Base-by-base conservation (phyloP, 2,329 filamentous ascomycete species). In the Diaporthe sp. region DNA sequence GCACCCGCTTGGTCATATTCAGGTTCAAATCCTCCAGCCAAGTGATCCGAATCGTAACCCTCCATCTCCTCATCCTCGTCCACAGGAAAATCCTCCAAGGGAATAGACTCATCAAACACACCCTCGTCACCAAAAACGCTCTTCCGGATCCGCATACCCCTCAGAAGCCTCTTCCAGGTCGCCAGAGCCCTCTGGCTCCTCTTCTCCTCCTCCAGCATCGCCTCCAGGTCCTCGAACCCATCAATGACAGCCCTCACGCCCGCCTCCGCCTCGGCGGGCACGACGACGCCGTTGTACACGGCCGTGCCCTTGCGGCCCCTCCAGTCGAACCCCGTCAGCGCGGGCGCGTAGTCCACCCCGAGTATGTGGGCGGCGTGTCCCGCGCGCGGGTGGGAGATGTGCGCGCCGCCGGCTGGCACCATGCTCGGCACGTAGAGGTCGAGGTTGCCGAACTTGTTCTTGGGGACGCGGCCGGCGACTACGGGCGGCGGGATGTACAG, bases 361-460 rank as follows among this genome's bases (percentile, higher is more conserved):
- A 98, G 83, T 1, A 96, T 84, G 73, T 89, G 91, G 0, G 95
- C 95, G 1, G 96, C 96, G 68, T 90, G 89, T 1, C 90, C 86
- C 1, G 94, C 93, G 68, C 92, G 80, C 61, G 89, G 84, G 74
- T 88, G 84, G 8, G 66, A 89, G 33, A 98, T 86, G 82, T 98
- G 95, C 2, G 91, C 89, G 1, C 94, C 96, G 0, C 97, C 96
- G 54, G 85, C 84, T 0, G 97, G 97, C 0, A 98, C 88, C 97
- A 99, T 98, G 76, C 92, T 95, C 0, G 95, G 92, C 15, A 98
- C 95, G 81, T 96, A 98, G 52, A 97, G 90, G 80, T 98, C 97
- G 75, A 98, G 92, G 80, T 99, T 99, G 15, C 95, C 95, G 82
- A 95, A 99, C 25, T 93, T 92, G 81, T 99, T 99, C 84, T 95